phyloP scores from a whole-genome alignment of 2,329 filamentous ascomycete genomes.

The Penicillium sp. region DNA sequence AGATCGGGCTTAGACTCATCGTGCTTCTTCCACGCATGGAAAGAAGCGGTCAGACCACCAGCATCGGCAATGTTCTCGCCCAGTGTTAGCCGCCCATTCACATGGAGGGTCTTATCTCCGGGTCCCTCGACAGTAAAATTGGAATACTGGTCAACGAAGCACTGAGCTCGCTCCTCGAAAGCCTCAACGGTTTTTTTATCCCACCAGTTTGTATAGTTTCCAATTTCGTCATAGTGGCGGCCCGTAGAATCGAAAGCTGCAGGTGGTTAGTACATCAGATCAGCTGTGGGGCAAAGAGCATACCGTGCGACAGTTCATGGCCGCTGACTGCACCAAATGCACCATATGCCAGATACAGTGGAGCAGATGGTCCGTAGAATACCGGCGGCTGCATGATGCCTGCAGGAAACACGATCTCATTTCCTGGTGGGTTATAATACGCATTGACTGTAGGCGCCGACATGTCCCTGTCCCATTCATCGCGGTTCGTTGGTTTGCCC shows the following conservation, averaged over 20 bases:
- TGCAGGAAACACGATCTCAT: conserved; percentile 64
- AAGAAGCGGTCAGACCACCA: conserved; percentile 60
- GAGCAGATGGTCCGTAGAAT: conserved; percentile 56
- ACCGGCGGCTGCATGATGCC: conserved; percentile 65
- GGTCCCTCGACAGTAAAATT: conserved; percentile 56
- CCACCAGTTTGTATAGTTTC: conserved; percentile 65
- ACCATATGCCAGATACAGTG: conserved; percentile 63
- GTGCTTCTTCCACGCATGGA: conserved; percentile 60
- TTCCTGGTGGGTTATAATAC: conserved; percentile 60
- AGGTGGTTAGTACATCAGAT: conserved; percentile 3
- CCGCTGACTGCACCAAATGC: conserved; percentile 63
- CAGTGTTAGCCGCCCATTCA: conserved; percentile 60
- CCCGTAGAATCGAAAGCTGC: conserved; percentile 62
- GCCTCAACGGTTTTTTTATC: conserved; percentile 53
- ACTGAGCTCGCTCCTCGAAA: conserved; percentile 57
- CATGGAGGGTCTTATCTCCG: conserved; percentile 53
- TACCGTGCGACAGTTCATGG: conserved; percentile 62
- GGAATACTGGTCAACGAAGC: conserved; percentile 63
- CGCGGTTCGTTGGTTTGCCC: conserved; percentile 56
- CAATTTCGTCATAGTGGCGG: conserved; percentile 59
- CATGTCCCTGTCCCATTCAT: conserved; percentile 59
- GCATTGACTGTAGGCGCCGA: conserved; percentile 60
- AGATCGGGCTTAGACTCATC: conserved; percentile 49
- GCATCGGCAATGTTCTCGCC: conserved; percentile 69
- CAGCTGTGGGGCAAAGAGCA: conserved; percentile 1